These are phyloP conservation scores for Neoboletus brunneissimus DNA, from an alignment of 768 basidiomycete species.

Conservation along the genomic window DNA sequence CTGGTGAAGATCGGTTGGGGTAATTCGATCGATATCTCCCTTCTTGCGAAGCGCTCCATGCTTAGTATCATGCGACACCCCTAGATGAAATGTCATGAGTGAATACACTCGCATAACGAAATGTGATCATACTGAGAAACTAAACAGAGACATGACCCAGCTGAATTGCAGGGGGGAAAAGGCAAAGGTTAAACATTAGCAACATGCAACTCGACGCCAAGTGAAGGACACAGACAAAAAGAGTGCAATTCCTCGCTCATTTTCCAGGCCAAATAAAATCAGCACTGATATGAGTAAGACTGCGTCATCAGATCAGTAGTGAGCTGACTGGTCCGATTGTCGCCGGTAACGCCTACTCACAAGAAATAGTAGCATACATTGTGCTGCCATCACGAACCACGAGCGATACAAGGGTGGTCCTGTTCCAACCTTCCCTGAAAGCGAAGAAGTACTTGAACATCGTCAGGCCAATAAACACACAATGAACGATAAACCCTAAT, in stretches of 20 bases:
- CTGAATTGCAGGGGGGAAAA: background rate
- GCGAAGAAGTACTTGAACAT: slow-evolving; percentile 19
- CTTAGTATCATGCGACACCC: slow-evolving; percentile 26
- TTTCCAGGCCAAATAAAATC: background rate
- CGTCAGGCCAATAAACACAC: slow-evolving; percentile 14
- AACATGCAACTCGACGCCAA: background rate
- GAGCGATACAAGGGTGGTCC: slow-evolving; percentile 20
- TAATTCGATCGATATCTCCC: background rate
- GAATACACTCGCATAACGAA: background rate
- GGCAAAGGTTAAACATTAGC: background rate
- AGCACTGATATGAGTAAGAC: slow-evolving; percentile 4
- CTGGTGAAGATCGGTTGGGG: slow-evolving; percentile 9
- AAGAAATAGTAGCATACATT: slow-evolving; percentile 1
- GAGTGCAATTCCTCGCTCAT: background rate
- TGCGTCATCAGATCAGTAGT: background rate
- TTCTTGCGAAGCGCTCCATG: slow-evolving; percentile 19
- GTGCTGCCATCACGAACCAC: slow-evolving; percentile 17
- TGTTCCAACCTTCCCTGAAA: slow-evolving; percentile 11
- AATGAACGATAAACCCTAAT: slow-evolving; percentile 11
- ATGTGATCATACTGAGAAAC: slow-evolving; percentile 11
- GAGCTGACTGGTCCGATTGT: background rate
- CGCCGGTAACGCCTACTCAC: slow-evolving; percentile 7
- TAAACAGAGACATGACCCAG: slow-evolving; percentile 12
- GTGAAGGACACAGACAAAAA: slow-evolving; percentile 9
- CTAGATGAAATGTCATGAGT: slow-evolving; percentile 6